phyloP scores from a whole-genome alignment of 345 rosid genomes.

The Eucalyptus tenuipes region DNA sequence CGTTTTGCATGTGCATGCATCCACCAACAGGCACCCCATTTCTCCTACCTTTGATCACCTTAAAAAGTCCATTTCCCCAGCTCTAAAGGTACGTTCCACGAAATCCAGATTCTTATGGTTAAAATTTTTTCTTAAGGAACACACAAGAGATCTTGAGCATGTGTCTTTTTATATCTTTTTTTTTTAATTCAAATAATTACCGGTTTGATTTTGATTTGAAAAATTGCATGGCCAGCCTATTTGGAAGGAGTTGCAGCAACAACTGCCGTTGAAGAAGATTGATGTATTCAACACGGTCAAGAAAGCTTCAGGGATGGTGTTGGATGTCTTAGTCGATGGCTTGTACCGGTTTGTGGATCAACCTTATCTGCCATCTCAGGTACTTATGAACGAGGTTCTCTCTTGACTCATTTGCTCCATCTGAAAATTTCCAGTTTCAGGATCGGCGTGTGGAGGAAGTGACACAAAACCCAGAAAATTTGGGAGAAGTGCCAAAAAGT shows the following conservation, averaged over 20 bases:
- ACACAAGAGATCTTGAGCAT: neutral
- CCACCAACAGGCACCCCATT: neutral
- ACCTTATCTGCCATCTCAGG: neutral
- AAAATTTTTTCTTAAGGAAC: neutral
- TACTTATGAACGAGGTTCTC: neutral
- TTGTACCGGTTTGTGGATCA: neutral
- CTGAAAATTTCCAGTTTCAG: neutral
- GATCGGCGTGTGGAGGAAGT: neutral
- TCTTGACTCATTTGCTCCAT: neutral
- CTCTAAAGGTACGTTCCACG: neutral
- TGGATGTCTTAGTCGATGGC: neutral
- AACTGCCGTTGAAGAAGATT: neutral
- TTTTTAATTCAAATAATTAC: neutral
- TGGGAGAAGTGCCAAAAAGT: no score
- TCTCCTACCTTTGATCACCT: neutral
- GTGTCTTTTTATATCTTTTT: fast-evolving
- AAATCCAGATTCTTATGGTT: neutral
- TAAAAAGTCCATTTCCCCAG: neutral
- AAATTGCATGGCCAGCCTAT: neutral
- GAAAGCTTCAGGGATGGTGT: neutral
- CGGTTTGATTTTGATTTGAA: neutral
- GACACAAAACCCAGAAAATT: neutral
- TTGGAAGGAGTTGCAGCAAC: neutral
- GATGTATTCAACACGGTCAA: neutral
- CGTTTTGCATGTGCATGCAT: neutral